phyloP scores from a whole-genome alignment of 768 basidiomycete genomes.

The Sarcodon aspratus region DNA sequence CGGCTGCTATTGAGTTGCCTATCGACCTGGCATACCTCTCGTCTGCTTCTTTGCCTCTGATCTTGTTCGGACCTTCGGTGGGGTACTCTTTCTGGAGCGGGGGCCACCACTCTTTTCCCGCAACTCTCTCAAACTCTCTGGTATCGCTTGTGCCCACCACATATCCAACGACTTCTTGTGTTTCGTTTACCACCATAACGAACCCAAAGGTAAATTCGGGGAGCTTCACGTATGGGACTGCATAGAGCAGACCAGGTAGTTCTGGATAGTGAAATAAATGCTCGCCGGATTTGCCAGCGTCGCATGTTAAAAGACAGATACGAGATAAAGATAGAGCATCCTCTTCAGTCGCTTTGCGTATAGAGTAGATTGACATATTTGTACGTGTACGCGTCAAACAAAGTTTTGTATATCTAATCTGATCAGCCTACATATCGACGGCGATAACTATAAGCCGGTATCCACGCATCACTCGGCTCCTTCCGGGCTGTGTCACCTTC shows the following conservation, averaged over 20 bases:
- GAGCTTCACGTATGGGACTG: constrained; percentile 64
- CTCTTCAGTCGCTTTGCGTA: constrained; percentile 37
- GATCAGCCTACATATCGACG: no score
- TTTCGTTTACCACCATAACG: constrained; percentile 34
- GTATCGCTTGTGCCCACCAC: constrained; percentile 47
- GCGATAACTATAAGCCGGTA: no score
- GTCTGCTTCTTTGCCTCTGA: constrained; percentile 20
- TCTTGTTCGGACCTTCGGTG: constrained; percentile 1
- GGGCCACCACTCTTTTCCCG: constrained; percentile 36
- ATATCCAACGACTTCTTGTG: constrained; percentile 55
- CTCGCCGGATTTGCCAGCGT: constrained; percentile 60
- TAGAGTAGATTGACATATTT: not conserved
- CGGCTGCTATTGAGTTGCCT: constrained; percentile 26
- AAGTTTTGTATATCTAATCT: no score
- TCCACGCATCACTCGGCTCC: no score
- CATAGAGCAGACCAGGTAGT: constrained; percentile 62
- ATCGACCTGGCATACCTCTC: constrained; percentile 24
- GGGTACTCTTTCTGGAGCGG: not conserved
- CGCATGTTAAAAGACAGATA: constrained; percentile 67
- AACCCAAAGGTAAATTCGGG: constrained; percentile 63
- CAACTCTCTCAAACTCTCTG: constrained; percentile 61
- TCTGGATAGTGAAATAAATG: constrained; percentile 46
- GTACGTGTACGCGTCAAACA: no score
- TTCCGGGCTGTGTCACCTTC: not conserved
- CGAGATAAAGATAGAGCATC: constrained; percentile 50